These are phyloP conservation scores for Talaromyces sp. DNA, from an alignment of 2,329 filamentous ascomycete species.

Conservation along the genomic window DNA sequence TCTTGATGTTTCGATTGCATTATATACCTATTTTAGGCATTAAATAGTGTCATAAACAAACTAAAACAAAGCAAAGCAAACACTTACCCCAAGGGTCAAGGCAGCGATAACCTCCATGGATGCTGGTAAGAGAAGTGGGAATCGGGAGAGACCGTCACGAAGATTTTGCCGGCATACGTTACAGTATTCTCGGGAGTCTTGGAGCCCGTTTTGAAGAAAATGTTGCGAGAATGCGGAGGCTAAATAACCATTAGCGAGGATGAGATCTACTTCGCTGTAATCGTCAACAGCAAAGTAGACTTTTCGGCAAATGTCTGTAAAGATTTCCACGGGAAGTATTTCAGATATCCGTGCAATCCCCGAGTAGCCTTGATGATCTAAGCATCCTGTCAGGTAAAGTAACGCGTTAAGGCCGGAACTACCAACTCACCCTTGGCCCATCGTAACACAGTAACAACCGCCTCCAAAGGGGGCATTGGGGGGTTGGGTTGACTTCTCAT, in stretches of 20 bases:
- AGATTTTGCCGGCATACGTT: neutral
- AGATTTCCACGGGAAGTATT: neutral
- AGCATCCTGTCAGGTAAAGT: neutral
- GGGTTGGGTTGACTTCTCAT: neutral
- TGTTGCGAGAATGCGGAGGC: slow-evolving; percentile 2
- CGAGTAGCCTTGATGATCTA: neutral
- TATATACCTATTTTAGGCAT: neutral
- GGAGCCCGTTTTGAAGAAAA: neutral
- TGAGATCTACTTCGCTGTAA: slow-evolving; percentile 3
- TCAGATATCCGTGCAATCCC: neutral
- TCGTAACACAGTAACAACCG: neutral
- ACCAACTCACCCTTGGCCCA: neutral
- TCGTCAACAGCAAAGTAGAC: slow-evolving; percentile 1
- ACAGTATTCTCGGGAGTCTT: slow-evolving; percentile 1
- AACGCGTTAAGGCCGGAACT: neutral
- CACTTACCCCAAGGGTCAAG: neutral
- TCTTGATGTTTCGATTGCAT: slow-evolving; percentile 2
- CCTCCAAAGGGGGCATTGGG: neutral
- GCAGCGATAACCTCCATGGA: neutral
- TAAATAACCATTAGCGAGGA: slow-evolving; percentile 1
- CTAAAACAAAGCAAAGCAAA: too few species aligned
- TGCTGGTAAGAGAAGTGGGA: neutral
- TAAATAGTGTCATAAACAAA: neutral
- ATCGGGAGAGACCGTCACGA: neutral
- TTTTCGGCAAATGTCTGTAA: neutral